phyloP scores from a whole-genome alignment of 2,329 filamentous ascomycete genomes.

The Sporothrix pallida region DNA sequence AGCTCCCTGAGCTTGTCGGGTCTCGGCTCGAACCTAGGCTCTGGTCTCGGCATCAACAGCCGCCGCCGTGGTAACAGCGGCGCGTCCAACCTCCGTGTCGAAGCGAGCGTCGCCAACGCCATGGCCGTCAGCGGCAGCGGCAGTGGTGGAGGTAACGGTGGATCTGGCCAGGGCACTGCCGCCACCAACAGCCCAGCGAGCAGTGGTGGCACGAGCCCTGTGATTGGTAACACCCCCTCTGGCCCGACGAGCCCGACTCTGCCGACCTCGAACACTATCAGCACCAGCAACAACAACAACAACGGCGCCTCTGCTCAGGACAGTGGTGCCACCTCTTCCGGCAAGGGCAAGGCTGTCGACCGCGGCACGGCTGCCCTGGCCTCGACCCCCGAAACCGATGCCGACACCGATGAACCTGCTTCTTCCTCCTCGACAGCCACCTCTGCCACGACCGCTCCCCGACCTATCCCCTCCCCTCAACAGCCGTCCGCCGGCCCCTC shows the following conservation, averaged over 20 bases:
- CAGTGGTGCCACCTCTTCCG: slow-evolving; percentile 40
- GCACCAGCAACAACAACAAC: too few species aligned
- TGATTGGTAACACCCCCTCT: neutral
- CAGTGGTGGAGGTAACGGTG: slow-evolving; percentile 31
- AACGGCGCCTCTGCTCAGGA: neutral
- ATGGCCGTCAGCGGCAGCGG: slow-evolving; percentile 46
- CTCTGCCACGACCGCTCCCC: slow-evolving; percentile 44
- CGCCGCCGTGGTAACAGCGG: slow-evolving; percentile 64
- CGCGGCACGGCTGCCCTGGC: slow-evolving; percentile 46
- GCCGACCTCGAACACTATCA: neutral
- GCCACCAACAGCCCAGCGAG: neutral
- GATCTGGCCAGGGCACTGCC: neutral
- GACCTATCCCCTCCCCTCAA: slow-evolving; percentile 53
- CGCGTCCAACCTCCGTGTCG: slow-evolving; percentile 64
- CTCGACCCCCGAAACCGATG: slow-evolving; percentile 40
- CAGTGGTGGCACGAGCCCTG: slow-evolving; percentile 31
- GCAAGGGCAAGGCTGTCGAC: slow-evolving; percentile 75
- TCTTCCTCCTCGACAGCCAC: slow-evolving; percentile 35
- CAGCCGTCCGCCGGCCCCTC: slow-evolving; percentile 66
- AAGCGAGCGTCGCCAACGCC: slow-evolving; percentile 57
- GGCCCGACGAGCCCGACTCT: slow-evolving; percentile 13
- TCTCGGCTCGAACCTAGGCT: slow-evolving; percentile 66
- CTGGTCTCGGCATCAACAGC: slow-evolving; percentile 45
- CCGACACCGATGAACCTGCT: slow-evolving; percentile 54
- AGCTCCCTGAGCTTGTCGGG: slow-evolving; percentile 69